Conservation (phyloP, 768 basidiomycete species). For the Hypsizygus marmoreus region DNA sequence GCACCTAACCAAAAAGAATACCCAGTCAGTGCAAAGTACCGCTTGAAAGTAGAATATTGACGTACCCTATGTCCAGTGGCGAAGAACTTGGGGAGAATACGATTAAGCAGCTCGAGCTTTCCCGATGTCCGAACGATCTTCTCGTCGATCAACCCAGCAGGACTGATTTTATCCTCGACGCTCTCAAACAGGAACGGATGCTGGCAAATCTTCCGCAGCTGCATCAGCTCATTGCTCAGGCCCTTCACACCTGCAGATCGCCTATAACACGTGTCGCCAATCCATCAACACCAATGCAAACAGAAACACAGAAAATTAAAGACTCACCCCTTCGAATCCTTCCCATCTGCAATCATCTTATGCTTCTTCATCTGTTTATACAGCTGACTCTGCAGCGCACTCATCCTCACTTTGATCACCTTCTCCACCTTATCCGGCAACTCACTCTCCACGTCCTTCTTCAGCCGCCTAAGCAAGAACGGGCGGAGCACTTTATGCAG, state of each 20-base stretch:
- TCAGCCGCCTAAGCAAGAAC: conserved; percentile 88
- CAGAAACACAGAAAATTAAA: background rate
- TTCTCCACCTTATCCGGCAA: conserved; percentile 97
- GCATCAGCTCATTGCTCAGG: conserved; percentile 94
- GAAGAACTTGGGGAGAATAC: conserved; percentile 95
- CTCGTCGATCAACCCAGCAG: conserved; percentile 78
- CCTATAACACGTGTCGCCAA: conserved; percentile 34
- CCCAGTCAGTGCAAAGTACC: conserved; percentile 5
- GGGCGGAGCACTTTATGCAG: conserved; percentile 94
- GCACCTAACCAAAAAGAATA: conserved; percentile 54
- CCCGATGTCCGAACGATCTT: conserved; percentile 85
- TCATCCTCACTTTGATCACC: conserved; percentile 96
- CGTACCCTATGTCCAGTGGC: conserved; percentile 84
- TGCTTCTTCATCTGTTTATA: conserved; percentile 99
- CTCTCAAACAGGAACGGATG: conserved; percentile 96
- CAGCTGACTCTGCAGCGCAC: conserved; percentile 84
- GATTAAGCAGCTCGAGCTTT: conserved; percentile 89
- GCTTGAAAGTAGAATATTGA: conserved; percentile 1
- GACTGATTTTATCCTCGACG: conserved; percentile 93
- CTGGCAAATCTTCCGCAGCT: conserved; percentile 96
- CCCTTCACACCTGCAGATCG: conserved; percentile 83
- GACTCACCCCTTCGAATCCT: conserved; percentile 70
- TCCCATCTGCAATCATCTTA: conserved; percentile 93
- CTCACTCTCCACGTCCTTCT: conserved; percentile 96
- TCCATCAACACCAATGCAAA: background rate